Percentiles rank a stretch among this genome's conserved stretches.
These are phyloP conservation scores for Colletotrichum zoysiae DNA, from an alignment of 2,329 filamentous ascomycete species.

Conservation along the genomic window DNA sequence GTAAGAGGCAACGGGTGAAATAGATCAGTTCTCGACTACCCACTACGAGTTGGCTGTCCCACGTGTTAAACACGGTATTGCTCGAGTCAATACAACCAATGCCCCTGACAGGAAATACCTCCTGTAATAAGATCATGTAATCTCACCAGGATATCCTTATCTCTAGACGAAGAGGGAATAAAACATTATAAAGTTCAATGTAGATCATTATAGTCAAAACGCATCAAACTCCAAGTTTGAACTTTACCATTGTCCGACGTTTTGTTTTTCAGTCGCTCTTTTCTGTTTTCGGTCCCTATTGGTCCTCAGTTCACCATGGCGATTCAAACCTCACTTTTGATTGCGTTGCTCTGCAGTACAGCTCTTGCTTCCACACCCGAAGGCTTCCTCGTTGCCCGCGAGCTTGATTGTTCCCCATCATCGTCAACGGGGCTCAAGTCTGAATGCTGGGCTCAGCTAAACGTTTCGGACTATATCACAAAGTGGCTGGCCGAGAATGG, in stretches of 20 bases:
- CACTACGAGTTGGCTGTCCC: not conserved
- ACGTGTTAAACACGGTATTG: not conserved
- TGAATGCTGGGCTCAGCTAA: conserved; percentile 44
- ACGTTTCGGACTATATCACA: conserved; percentile 45
- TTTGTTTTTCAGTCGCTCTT: not conserved
- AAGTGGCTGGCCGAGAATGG: conserved; percentile 46
- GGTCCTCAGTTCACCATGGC: not conserved
- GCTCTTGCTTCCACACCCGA: not conserved
- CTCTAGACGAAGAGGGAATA: not conserved
- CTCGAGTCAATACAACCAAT: conserved; percentile 4
- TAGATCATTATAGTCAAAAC: not conserved
- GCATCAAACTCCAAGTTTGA: not conserved
- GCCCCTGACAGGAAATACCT: too few relatives aligned
- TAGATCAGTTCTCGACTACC: not conserved
- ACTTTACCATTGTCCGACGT: not conserved
- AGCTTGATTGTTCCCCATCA: conserved; percentile 18
- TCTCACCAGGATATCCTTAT: not conserved
- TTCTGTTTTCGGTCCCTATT: not conserved
- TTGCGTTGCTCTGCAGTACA: not conserved
- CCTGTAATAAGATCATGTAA: conserved; percentile 1
- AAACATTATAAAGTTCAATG: not conserved
- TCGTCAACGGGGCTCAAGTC: conserved; percentile 43
- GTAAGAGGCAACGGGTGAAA: not conserved
- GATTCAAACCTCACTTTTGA: not conserved
- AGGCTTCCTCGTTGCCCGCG: not conserved